A percentile compares a stretch with the other conserved stretches of the same genome.
Evolutionary conservation across 257 asterid genomes (phyloP).

Genomic region (Dorcoceras hygrometricum): DNA sequence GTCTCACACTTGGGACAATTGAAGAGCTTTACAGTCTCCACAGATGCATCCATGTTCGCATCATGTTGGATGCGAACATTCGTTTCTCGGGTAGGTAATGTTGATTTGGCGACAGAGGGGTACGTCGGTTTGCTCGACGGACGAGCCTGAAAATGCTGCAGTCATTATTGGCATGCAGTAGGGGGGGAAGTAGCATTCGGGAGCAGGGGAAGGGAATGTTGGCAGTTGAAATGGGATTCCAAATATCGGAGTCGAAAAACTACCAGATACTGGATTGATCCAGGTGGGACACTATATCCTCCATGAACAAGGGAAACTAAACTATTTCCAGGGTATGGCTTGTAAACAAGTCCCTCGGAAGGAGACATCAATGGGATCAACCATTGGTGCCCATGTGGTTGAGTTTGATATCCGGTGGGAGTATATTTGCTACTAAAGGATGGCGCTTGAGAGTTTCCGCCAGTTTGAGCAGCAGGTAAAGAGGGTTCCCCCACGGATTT

Average conservation of each 20-base stretch:
- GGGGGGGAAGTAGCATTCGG: constrained; percentile 51
- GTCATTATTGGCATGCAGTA: constrained; percentile 51
- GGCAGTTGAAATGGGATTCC: constrained; percentile 43
- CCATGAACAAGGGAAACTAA: constrained; percentile 27
- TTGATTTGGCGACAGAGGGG: constrained; percentile 22
- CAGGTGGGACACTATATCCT: not conserved
- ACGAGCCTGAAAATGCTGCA: constrained; percentile 36
- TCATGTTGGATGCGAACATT: not conserved
- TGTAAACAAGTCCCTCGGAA: constrained; percentile 82
- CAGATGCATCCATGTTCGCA: constrained; percentile 15
- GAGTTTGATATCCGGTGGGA: constrained; percentile 30
- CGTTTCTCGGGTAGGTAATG: constrained; percentile 16
- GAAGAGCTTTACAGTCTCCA: constrained; percentile 57
- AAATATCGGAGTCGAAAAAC: constrained; percentile 39
- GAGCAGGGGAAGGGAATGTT: constrained; percentile 36
- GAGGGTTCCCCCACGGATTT: constrained; percentile 46
- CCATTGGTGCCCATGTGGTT: constrained; percentile 71
- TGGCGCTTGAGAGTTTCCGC: constrained; percentile 5
- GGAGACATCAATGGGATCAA: constrained; percentile 92
- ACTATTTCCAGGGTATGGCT: constrained; percentile 68
- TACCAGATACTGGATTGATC: not conserved
- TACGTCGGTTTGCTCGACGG: constrained; percentile 39
- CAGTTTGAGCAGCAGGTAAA: constrained; percentile 39
- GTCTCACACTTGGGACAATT: constrained; percentile 46
- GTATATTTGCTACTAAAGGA: not conserved